These are phyloP conservation scores for Cryptococcus hybrid DNA, from an alignment of 1,284 basidiomycete species.

Conservation along the genomic window DNA sequence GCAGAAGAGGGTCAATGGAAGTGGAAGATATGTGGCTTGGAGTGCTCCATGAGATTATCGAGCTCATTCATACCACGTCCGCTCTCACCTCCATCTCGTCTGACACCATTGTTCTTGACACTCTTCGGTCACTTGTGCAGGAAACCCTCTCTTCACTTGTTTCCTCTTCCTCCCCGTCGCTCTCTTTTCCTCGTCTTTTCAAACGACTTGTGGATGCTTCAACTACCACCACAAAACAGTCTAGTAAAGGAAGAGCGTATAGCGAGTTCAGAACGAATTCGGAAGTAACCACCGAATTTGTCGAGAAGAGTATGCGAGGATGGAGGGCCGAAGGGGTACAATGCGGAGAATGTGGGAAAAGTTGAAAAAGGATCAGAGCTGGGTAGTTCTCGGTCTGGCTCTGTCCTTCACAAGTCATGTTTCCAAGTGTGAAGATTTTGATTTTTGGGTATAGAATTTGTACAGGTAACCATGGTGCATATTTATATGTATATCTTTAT, in stretches of 20 bases:
- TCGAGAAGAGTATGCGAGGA: slow-evolving; percentile 44
- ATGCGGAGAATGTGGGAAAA: slow-evolving; percentile 4
- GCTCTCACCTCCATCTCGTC: slow-evolving; percentile 9
- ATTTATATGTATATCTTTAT: background rate
- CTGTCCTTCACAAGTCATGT: slow-evolving; percentile 1
- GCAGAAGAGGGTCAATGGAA: slow-evolving; percentile 47
- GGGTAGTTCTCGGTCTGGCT: slow-evolving; percentile 3
- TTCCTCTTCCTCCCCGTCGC: slow-evolving; percentile 72
- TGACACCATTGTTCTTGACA: slow-evolving; percentile 48
- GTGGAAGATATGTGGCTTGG: slow-evolving; percentile 90
- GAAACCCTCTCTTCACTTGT: slow-evolving; percentile 81
- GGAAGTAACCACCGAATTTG: too few relatives aligned
- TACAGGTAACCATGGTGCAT: background rate
- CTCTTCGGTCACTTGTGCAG: slow-evolving; percentile 73
- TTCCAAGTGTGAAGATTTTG: too few relatives aligned
- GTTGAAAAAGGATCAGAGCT: background rate
- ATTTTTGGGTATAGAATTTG: background rate
- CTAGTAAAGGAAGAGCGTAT: slow-evolving; percentile 58
- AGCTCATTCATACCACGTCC: slow-evolving; percentile 70
- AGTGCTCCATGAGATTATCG: slow-evolving; percentile 75
- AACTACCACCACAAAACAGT: slow-evolving; percentile 32
- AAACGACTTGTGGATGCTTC: slow-evolving; percentile 71
- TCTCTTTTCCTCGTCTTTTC: slow-evolving; percentile 90
- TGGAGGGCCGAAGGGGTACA: slow-evolving; percentile 33
- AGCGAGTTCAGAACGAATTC: slow-evolving; percentile 87